A percentile compares a stretch with the other conserved stretches of the same genome.
Evolutionary conservation across 1,284 basidiomycete species (phyloP).

Genomic region (Malassezia nana): DNA sequence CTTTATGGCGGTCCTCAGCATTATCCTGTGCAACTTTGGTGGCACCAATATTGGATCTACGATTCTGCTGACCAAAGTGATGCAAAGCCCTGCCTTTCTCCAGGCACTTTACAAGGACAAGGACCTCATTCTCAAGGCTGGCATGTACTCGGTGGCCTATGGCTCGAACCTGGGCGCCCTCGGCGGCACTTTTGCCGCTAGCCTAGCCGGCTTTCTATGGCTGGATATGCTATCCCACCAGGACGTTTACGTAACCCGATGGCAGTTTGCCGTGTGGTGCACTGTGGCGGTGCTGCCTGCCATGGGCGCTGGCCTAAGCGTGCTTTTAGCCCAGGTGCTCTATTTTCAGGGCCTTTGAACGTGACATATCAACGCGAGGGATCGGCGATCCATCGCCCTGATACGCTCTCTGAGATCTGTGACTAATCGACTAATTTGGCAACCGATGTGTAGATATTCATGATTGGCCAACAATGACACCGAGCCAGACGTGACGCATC

Average conservation of each 20-base stretch:
- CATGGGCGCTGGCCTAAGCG: constrained; percentile 36
- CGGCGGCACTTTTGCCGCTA: constrained; percentile 78
- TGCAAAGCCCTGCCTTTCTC: constrained; percentile 49
- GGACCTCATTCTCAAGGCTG: constrained; percentile 37
- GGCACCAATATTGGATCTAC: constrained; percentile 95
- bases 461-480: too few relatives aligned
- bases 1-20: constrained; percentile 54
- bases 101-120: constrained; percentile 4
- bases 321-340: constrained; percentile 42
- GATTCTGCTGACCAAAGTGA: constrained; percentile 66
- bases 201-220: constrained; percentile 84
- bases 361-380: too few relatives aligned
- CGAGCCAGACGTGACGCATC: too few relatives aligned
- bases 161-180: constrained; percentile 87
- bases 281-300: constrained; percentile 49
- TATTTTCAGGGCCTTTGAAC: constrained; percentile 20
- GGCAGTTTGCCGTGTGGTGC: constrained; percentile 68
- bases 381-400: too few relatives aligned
- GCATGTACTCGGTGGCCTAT: constrained; percentile 60
- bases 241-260: constrained; percentile 59
- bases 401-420: too few relatives aligned
- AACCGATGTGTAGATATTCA: too few relatives aligned
- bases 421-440: too few relatives aligned
- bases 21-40: constrained; percentile 73
- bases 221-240: constrained; percentile 67